Evolutionary conservation across 2,329 filamentous ascomycete species (phyloP).

Genomic region (Westerdykella ornata): DNA sequence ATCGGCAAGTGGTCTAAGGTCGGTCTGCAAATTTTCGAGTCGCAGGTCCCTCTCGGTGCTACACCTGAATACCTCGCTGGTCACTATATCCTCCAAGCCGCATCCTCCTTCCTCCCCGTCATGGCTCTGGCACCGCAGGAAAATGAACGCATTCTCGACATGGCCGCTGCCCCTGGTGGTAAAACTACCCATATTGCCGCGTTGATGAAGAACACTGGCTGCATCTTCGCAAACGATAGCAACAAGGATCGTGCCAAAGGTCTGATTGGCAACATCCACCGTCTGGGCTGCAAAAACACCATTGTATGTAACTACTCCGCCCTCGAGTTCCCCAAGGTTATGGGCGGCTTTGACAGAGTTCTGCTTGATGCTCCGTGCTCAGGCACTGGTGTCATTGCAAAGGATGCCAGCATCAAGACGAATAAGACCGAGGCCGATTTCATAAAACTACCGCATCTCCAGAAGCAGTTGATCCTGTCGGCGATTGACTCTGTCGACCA

Average conservation of each 20-base stretch:
- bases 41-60: conserved; percentile 77
- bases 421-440: conserved; percentile 98
- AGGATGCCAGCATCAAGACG: conserved; percentile 94
- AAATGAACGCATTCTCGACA: conserved; percentile 82
- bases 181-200: conserved; percentile 97
- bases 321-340: conserved; percentile 84
- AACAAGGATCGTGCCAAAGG: conserved; percentile 91
- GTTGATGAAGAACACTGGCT: conserved; percentile 94
- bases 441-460: conserved; percentile 82
- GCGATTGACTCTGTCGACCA: conserved; percentile 96
- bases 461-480: conserved; percentile 87
- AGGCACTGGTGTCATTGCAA: conserved; percentile 93
- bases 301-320: conserved; percentile 96
- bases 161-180: conserved; percentile 92
- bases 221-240: conserved; percentile 92
- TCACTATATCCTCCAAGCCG: conserved; percentile 96
- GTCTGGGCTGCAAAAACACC: conserved; percentile 85
- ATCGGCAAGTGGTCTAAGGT: conserved; percentile 99
- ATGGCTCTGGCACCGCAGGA: conserved; percentile 96
- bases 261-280: conserved; percentile 93
- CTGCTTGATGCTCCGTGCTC: conserved; percentile 93
- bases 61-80: conserved; percentile 96
- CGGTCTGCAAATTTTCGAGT: conserved; percentile 92
- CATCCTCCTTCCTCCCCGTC: conserved; percentile 91
- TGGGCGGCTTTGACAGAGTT: conserved; percentile 93